These are phyloP conservation scores for Candida ponderosae DNA, from an alignment of 805 yeast species.

Conservation along the genomic window DNA sequence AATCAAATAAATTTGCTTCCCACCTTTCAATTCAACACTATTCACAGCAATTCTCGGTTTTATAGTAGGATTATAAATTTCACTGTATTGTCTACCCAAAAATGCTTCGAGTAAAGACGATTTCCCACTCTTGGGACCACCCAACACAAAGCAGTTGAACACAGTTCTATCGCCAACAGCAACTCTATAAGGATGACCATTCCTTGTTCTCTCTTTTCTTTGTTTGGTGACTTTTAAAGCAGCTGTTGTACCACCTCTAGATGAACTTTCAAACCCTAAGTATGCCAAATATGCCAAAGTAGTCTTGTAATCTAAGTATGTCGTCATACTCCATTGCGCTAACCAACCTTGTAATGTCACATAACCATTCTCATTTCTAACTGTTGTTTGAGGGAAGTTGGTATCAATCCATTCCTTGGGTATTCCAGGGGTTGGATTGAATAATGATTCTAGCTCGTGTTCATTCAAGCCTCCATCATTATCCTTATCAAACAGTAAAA, in stretches of 20 bases:
- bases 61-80: slow-evolving; percentile 71
- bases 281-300: slow-evolving; percentile 86
- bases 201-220: slow-evolving; percentile 57
- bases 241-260: slow-evolving; percentile 22
- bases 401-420: slow-evolving; percentile 83
- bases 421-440: slow-evolving; percentile 88
- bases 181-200: slow-evolving; percentile 60
- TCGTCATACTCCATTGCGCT: slow-evolving; percentile 98
- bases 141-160: slow-evolving; percentile 82
- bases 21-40: slow-evolving; percentile 88
- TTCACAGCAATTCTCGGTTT: slow-evolving; percentile 80
- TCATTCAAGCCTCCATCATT: slow-evolving; percentile 93
- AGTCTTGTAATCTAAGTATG: slow-evolving; percentile 73
- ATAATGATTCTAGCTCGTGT: slow-evolving; percentile 57
- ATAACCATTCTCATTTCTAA: slow-evolving; percentile 81
- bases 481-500: slow-evolving; percentile 82
- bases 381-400: slow-evolving; percentile 81
- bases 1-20: slow-evolving; percentile 89
- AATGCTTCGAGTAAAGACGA: slow-evolving; percentile 79
- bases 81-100: slow-evolving; percentile 64
- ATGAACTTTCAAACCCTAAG: slow-evolving; percentile 67
- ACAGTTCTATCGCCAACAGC: slow-evolving; percentile 78
- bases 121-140: slow-evolving; percentile 83
- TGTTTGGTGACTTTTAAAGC: slow-evolving; percentile 81
- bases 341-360: slow-evolving; percentile 97